phyloP scores from a whole-genome alignment of 176 grass and related monocot species.

The Otatea glauca region DNA sequence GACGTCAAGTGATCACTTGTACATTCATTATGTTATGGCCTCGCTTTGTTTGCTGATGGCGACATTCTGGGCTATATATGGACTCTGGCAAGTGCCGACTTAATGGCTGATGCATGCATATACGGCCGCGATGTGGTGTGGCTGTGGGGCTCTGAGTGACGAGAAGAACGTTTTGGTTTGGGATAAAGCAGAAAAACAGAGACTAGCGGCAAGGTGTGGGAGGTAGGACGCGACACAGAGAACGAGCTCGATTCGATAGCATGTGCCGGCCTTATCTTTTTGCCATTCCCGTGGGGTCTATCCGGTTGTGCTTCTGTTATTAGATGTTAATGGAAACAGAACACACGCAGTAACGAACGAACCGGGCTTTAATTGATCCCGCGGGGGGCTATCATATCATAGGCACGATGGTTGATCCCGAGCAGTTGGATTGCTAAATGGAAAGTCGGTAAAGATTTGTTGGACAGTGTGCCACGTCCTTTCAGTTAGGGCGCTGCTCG shows the following conservation, averaged over 20 bases:
- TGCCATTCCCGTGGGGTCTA: background rate
- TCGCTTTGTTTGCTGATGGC: background rate
- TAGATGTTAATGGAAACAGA: no score
- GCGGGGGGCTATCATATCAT: no score
- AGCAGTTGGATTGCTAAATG: background rate
- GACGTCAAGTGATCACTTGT: background rate
- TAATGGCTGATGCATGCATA: background rate
- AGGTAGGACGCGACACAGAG: background rate
- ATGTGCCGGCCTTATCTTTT: background rate
- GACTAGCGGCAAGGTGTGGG: background rate
- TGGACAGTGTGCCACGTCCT: background rate
- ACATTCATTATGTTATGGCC: constrained; percentile 3
- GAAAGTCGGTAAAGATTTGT: background rate
- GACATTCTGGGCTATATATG: background rate
- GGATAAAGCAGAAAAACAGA: background rate
- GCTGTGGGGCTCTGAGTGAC: background rate
- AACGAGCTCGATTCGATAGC: background rate
- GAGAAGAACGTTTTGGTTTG: background rate
- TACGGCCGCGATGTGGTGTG: background rate
- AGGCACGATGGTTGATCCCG: no score
- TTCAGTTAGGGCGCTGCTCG: no score
- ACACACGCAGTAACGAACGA: background rate
- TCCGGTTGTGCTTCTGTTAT: background rate
- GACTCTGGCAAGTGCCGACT: constrained; percentile 7
- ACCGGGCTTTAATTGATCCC: background rate